phyloP scores from a whole-genome alignment of 805 yeast genomes.

The Candida verbasci region DNA sequence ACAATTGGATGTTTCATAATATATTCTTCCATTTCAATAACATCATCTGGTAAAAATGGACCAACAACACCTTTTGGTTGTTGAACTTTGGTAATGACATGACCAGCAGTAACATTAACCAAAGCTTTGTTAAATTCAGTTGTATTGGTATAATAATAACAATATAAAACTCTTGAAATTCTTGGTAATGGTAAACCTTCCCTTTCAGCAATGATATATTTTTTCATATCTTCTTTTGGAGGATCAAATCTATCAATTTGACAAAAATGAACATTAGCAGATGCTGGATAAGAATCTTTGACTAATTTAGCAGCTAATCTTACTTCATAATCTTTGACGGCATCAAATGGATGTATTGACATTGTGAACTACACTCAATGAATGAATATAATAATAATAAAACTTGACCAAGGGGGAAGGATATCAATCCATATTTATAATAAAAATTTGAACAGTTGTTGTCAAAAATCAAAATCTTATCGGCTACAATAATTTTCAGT shows the following conservation, averaged over 20 bases:
- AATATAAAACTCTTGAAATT: constrained; percentile 67
- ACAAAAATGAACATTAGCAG: constrained; percentile 55
- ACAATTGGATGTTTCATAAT: constrained; percentile 54
- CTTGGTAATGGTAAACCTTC: constrained; percentile 42
- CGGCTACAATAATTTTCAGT: no score
- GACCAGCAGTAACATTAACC: constrained; percentile 60
- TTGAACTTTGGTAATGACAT: constrained; percentile 51
- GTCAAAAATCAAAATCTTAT: not conserved
- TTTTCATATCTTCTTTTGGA: constrained; percentile 68
- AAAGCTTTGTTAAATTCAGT: constrained; percentile 63
- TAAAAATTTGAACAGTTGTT: no score
- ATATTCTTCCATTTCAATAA: constrained; percentile 48
- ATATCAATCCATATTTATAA: not conserved
- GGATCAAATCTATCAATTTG: constrained; percentile 73
- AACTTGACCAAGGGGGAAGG: not conserved
- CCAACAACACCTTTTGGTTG: constrained; percentile 64
- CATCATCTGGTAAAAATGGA: constrained; percentile 66
- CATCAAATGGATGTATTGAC: constrained; percentile 52
- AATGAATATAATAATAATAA: not conserved
- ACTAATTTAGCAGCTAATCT: constrained; percentile 54
- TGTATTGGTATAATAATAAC: constrained; percentile 59
- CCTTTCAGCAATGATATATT: constrained; percentile 64
- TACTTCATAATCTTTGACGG: constrained; percentile 55
- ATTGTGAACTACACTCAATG: not conserved
- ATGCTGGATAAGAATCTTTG: constrained; percentile 52